Base-by-base conservation (phyloP, 495 filamentous ascomycete species). In the Penicillium lividum region DNA sequence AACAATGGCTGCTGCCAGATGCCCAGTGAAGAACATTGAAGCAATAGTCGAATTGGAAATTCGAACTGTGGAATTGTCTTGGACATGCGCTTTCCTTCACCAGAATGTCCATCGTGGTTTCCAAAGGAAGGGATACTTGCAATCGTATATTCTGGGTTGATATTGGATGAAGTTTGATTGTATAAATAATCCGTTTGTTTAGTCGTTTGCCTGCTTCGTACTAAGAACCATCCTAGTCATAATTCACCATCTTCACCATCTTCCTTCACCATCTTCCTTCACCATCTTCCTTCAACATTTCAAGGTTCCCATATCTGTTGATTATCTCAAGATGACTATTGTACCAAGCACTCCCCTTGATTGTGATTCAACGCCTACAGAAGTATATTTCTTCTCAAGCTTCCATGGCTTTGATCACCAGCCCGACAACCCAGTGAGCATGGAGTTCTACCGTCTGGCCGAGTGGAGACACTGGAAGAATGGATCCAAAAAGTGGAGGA, bases 371-470 rank as follows among this genome's bases (percentile, higher is more conserved):
- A 36, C 22, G 1, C 1, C 10, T 36, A 36, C 33, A 1, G 33
- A 36, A 36, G 9, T 11, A 42, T 42, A 18, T 27, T 55, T 34
- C 53, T 55, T 55, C 30, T 16, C 10, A 8, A 46, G 16, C 45
- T 47, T 55, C 27, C 43, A 42, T 6, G 42, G 8, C 25, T 55
- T 55, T 27, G n/a, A 47, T 6, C 29, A 47, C 29, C 13, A 45
- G 0, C 56, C 29, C 4, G 11, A 62, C 29, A 18, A 45, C 15
- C 50, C 57, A 0, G 9, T 74, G 16, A 59, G 42, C 28, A 33
- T 34, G 0, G 64, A 70, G 4, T 78, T 76, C 51, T 6, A 27
- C 0, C 56, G 53, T 3, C 54, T 78, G 1, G 64, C 61, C 29
- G 0, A 22, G 7, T 31, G 51, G 4, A 38, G 57, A 16, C 25